A percentile compares a stretch with the other conserved stretches of the same genome.
phyloP scores from a whole-genome alignment of 2,329 filamentous ascomycete genomes.

The Cytospora piceicola region DNA sequence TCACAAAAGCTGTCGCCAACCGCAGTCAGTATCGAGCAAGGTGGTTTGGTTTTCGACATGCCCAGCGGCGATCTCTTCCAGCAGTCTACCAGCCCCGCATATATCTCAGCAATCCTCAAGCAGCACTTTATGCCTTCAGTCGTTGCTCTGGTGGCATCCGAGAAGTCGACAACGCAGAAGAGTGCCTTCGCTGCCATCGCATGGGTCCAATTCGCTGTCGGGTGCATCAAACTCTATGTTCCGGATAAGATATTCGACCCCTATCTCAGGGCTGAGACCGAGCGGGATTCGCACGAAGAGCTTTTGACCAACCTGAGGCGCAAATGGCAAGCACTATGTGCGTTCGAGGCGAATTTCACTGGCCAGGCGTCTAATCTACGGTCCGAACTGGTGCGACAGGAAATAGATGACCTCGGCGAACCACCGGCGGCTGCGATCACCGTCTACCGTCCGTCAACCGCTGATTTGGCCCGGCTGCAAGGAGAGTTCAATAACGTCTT shows the following conservation, averaged over 20 bases:
- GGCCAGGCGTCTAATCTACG: conserved; percentile 71
- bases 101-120: conserved; percentile 45
- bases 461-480: conserved; percentile 73
- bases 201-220: conserved; percentile 77
- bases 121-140: conserved; percentile 52
- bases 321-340: conserved; percentile 62
- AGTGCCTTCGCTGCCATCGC: conserved; percentile 56
- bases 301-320: conserved; percentile 58
- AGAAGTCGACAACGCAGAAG: conserved; percentile 36
- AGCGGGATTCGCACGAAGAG: conserved; percentile 61
- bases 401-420: conserved; percentile 66
- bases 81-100: conserved; percentile 33
- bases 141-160: conserved; percentile 47
- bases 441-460: conserved; percentile 72
- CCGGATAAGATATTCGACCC: conserved; percentile 89
- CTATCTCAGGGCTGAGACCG: conserved; percentile 66
- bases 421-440: conserved; percentile 66
- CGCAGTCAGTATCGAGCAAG: conserved; percentile 33
- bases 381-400: conserved; percentile 62
- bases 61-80: conserved; percentile 35
- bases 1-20: conserved; percentile 26
- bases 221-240: conserved; percentile 77
- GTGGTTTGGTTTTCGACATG: conserved; percentile 36
- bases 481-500: conserved; percentile 81
- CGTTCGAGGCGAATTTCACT: conserved; percentile 70